Evolutionary conservation across 306 rosid genomes (phyloP).

Genomic region (Styphnolobium japonicum): DNA sequence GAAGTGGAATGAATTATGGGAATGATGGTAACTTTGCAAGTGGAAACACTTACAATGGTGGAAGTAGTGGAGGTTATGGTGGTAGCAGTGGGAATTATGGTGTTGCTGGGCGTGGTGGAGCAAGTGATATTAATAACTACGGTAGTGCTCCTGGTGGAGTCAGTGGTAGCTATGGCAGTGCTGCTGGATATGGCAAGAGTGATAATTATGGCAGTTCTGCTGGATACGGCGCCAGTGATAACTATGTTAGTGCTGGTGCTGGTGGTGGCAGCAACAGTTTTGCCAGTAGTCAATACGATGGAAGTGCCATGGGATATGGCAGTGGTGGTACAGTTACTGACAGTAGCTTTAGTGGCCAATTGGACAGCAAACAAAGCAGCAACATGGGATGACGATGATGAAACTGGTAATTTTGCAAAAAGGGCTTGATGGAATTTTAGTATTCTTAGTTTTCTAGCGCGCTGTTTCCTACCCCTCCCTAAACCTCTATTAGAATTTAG

Average conservation of each 20-base stretch:
- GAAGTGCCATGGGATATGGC: slow-evolving; percentile 16
- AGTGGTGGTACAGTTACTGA: slow-evolving; percentile 9
- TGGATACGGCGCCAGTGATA: not conserved
- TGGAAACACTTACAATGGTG: slow-evolving; percentile 11
- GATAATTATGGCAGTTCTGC: slow-evolving; percentile 19
- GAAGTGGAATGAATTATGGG: slow-evolving; percentile 12
- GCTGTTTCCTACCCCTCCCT: not conserved
- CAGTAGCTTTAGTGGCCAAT: slow-evolving; percentile 11
- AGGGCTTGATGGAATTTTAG: slow-evolving; percentile 40
- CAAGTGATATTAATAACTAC: not conserved
- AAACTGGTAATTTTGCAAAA: slow-evolving; percentile 34
- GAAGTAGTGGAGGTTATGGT: slow-evolving; percentile 28
- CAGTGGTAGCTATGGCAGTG: not conserved
- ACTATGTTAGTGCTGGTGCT: not conserved
- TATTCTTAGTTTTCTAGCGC: not conserved
- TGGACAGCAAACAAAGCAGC: not conserved
- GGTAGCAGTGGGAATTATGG: slow-evolving; percentile 7
- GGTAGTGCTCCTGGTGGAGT: not conserved
- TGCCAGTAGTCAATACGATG: not conserved
- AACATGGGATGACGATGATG: slow-evolving; percentile 29
- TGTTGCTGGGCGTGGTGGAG: slow-evolving; percentile 19
- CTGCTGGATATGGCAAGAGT: not conserved
- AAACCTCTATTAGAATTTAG: not conserved
- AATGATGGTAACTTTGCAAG: slow-evolving; percentile 22
- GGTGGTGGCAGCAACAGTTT: slow-evolving; percentile 12